phyloP scores from a whole-genome alignment of 306 rosid species.

The Ormosia semicastrata region DNA sequence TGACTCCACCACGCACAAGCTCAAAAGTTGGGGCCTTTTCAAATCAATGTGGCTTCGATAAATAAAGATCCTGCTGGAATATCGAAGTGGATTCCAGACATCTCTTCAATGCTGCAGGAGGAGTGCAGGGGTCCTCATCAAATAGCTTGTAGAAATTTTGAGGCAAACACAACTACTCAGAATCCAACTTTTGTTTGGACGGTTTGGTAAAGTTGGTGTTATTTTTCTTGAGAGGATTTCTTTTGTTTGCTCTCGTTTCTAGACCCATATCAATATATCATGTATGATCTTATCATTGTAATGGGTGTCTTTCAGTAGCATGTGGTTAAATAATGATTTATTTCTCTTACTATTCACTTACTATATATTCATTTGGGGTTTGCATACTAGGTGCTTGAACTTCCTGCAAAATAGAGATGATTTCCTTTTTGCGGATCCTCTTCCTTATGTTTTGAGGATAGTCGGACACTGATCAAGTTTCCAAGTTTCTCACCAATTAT shows the following conservation, averaged over 20 bases:
- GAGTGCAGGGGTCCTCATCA: background rate
- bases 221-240: background rate
- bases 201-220: background rate
- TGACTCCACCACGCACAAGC: constrained; percentile 28
- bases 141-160: background rate
- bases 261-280: background rate
- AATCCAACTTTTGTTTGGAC: constrained; percentile 17
- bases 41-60: constrained; percentile 9
- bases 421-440: background rate
- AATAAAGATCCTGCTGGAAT: constrained; percentile 18
- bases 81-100: constrained; percentile 38
- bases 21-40: constrained; percentile 8
- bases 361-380: background rate
- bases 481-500: too few species aligned
- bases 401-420: background rate
- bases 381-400: background rate
- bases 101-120: background rate
- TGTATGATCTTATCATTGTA: background rate
- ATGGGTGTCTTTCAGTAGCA: background rate
- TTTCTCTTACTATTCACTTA: background rate
- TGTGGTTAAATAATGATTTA: background rate
- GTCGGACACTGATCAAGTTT: too few species aligned
- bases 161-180: background rate
- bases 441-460: too few species aligned
- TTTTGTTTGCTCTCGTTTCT: background rate